These are phyloP conservation scores for Wickerhamiella brachini DNA, from an alignment of 805 yeast genomes.

Conservation along the genomic window DNA sequence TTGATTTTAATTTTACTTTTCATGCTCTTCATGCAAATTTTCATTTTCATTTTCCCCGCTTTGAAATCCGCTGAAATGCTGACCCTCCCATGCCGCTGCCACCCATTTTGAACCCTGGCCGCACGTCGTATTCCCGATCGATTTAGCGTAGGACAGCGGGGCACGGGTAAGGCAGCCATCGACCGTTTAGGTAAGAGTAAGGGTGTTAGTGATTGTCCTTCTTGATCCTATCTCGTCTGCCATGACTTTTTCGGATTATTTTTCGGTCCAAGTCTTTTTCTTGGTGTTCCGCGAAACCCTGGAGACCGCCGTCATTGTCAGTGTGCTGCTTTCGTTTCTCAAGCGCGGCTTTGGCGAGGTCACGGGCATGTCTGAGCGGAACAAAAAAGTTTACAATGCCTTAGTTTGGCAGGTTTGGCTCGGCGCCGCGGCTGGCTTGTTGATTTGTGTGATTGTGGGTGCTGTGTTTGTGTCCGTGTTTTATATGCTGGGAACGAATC, in stretches of 20 bases:
- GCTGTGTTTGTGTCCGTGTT: slow-evolving; percentile 54
- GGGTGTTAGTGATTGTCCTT: not conserved
- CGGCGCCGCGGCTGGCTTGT: slow-evolving; percentile 63
- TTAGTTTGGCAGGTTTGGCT: slow-evolving; percentile 63
- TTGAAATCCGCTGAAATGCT: too few species aligned
- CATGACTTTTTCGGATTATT: slow-evolving; percentile 24
- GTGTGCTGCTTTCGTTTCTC: slow-evolving; percentile 74
- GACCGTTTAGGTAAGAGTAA: not conserved
- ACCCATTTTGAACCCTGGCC: not conserved
- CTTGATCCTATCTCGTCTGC: not conserved
- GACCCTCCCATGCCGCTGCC: not conserved
- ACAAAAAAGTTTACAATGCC: slow-evolving; percentile 25
- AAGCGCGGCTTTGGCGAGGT: slow-evolving; percentile 56
- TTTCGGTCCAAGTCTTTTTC: slow-evolving; percentile 67
- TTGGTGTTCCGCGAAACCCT: slow-evolving; percentile 80
- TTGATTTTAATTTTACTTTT: too few species aligned
- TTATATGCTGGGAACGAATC: slow-evolving; percentile 64
- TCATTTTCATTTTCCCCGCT: too few species aligned
- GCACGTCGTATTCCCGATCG: not conserved
- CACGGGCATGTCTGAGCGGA: slow-evolving; percentile 7
- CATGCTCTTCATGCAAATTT: too few species aligned
- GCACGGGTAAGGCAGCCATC: not conserved
- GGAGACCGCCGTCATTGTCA: slow-evolving; percentile 77
- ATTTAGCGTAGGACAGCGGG: not conserved
- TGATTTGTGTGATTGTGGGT: slow-evolving; percentile 60